Evolutionary conservation across 495 filamentous ascomycete genomes (phyloP).

Genomic region (Aspergillus sparsus): DNA sequence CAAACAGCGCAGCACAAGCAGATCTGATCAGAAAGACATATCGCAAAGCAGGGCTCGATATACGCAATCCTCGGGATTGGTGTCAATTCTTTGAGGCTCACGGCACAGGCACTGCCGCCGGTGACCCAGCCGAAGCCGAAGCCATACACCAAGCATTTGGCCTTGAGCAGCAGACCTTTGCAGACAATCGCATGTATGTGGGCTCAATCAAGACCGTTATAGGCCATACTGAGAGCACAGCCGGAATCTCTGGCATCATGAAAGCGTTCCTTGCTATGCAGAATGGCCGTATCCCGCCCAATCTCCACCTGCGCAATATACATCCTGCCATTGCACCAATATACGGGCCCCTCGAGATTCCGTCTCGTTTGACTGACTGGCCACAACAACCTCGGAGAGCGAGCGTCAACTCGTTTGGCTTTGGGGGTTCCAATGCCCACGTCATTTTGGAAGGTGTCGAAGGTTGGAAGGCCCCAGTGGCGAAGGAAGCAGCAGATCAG

Average conservation of each 20-base stretch:
- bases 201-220: too few relatives aligned
- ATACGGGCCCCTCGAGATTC: too few relatives aligned
- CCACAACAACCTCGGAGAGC: constrained; percentile 48
- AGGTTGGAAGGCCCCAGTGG: neutral
- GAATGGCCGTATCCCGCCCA: too few relatives aligned
- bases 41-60: constrained; percentile 31
- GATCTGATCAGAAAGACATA: constrained; percentile 34
- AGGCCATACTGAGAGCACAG: too few relatives aligned
- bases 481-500: neutral
- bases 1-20: constrained; percentile 30
- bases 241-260: too few relatives aligned
- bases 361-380: too few relatives aligned
- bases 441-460: constrained; percentile 51
- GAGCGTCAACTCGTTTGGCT: constrained; percentile 59
- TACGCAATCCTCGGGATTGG: constrained; percentile 16
- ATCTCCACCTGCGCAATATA: too few relatives aligned
- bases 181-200: too few relatives aligned
- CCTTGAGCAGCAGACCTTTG: too few relatives aligned
- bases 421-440: constrained; percentile 64
- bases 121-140: constrained; percentile 35
- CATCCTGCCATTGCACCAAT: too few relatives aligned
- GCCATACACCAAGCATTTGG: constrained; percentile 26
- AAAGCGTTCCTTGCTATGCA: too few relatives aligned
- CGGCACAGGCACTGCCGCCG: constrained; percentile 40
- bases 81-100: constrained; percentile 42